Percentiles rank a stretch among this genome's conserved stretches.
Evolutionary conservation across 78 protist species (phyloP).

Genomic region (Parvularia atlantis): DNA sequence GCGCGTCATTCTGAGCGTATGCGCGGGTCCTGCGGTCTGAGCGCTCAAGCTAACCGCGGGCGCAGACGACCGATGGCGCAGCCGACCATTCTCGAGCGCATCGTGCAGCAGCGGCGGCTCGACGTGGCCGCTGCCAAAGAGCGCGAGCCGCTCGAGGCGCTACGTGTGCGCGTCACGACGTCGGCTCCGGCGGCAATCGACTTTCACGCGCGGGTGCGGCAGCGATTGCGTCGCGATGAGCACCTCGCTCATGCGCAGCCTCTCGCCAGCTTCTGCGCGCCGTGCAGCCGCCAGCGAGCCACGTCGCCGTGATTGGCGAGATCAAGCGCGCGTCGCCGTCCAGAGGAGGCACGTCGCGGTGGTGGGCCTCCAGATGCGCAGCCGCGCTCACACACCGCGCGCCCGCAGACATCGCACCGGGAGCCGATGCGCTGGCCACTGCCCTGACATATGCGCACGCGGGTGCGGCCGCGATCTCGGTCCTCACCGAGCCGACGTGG

Average conservation of each 20-base stretch:
- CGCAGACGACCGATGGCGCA: too few species aligned
- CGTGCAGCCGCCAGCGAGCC: neutral
- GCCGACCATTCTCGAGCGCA: conserved; percentile 1
- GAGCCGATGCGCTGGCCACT: conserved; percentile 10
- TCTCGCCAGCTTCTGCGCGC: too few species aligned
- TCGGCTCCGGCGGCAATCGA: neutral
- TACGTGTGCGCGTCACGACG: neutral
- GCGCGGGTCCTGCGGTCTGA: too few species aligned
- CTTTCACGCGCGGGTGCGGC: neutral
- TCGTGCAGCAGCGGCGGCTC: conserved; percentile 5
- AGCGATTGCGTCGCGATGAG: too few species aligned
- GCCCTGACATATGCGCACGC: conserved; percentile 22
- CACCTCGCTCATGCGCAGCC: too few species aligned
- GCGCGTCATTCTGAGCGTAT: too few species aligned
- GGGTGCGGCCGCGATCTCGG: conserved; percentile 35
- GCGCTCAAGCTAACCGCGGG: too few species aligned
- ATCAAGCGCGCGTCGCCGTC: conserved; percentile 52
- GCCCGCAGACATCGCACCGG: conserved; percentile 44
- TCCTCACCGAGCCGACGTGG: conserved; percentile 59
- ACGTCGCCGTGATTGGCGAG: conserved; percentile 21
- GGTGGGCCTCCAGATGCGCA: too few species aligned
- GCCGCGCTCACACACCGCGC: too few species aligned
- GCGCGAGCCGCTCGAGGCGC: neutral
- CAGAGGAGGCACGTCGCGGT: too few species aligned
- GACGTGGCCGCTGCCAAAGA: conserved; percentile 13